Percentiles rank a stretch among this genome's conserved stretches.
phyloP scores from a whole-genome alignment of 176 grass and related monocot species.

The Oryza australiensis region DNA sequence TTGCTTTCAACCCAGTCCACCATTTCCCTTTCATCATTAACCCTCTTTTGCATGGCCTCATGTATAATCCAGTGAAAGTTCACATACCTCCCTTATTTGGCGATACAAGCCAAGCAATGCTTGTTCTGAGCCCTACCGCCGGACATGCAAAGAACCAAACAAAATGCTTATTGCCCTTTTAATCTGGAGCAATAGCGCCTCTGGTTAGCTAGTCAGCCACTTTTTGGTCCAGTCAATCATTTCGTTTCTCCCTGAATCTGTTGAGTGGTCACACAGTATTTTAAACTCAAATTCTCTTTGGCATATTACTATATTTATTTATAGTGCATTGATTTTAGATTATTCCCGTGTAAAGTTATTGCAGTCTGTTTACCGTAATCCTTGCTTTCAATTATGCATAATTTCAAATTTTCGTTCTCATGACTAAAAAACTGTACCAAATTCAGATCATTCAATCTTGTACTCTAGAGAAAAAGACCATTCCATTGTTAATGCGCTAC shows the following conservation, averaged over 20 bases:
- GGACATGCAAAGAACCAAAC: neutral
- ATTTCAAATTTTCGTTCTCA: neutral
- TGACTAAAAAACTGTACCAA: neutral
- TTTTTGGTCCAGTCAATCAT: neutral
- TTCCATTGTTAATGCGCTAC: neutral
- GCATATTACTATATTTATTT: neutral
- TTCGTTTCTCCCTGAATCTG: neutral
- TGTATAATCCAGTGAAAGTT: slow-evolving; percentile 12
- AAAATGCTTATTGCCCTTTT: neutral
- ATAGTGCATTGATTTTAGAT: neutral
- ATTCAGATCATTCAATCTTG: neutral
- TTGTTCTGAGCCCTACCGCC: neutral
- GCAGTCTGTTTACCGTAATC: neutral
- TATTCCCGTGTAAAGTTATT: slow-evolving; percentile 1
- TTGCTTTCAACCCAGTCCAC: slow-evolving; percentile 6
- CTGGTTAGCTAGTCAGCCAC: neutral
- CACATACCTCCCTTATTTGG: slow-evolving; percentile 12
- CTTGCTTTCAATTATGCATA: neutral
- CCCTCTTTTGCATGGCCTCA: slow-evolving; percentile 25
- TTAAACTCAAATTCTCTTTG: neutral
- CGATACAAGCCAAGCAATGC: neutral
- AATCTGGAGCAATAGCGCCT: neutral
- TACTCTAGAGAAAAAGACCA: neutral
- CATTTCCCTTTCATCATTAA: slow-evolving; percentile 35
- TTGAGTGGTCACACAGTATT: neutral